Evolutionary conservation across 306 rosid genomes (phyloP), one percentile per base, ranked within the genome.

Genomic region (Trifolium pratense): DNA sequence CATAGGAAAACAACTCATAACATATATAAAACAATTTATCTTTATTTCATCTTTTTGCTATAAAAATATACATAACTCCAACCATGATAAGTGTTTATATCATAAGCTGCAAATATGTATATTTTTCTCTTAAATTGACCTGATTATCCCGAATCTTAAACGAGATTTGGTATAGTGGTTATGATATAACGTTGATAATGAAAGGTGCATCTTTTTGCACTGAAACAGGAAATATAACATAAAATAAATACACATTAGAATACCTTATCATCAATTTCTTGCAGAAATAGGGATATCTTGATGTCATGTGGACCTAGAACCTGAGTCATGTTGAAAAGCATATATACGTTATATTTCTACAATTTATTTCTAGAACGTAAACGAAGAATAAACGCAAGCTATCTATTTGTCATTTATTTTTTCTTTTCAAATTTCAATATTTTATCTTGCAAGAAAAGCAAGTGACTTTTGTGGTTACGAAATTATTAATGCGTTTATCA

Each of bases 381-480:
- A 56, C 53, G 42, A 62, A 37, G 34, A 76, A 58, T 0, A 37
- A 81, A 17, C 15, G 6, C 9, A n/a, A 56, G 43, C 8, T 53
- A 9, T 18, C 18, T 31, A 34, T 59, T 45, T 9, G 1, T 57
- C 9, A 57, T 58, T 6, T 11, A 7, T 12, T 70, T 7, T 29
- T 34, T 45, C 15, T 4, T 57, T 58, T 20, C 51, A 77, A 60
- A 57, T 16, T 72, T 65, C 71, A 57, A 66, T 12, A 45, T 42
- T 72, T n/a, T 64, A 40, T 72, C 80, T 75, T 78, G 86, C 78
- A 87, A 60, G 61, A 72, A 87, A 82, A 80, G 87, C 71, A 75
- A 82, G 78, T 46, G 85, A 86, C 85, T 66, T 70, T 69, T 46
- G 82, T 43, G 84, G 86, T 49, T 56, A 43, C 57, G 60, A 48